These are phyloP conservation scores for Elaeagnus macrophylla DNA, from an alignment of 306 rosid species.

Conservation along the genomic window DNA sequence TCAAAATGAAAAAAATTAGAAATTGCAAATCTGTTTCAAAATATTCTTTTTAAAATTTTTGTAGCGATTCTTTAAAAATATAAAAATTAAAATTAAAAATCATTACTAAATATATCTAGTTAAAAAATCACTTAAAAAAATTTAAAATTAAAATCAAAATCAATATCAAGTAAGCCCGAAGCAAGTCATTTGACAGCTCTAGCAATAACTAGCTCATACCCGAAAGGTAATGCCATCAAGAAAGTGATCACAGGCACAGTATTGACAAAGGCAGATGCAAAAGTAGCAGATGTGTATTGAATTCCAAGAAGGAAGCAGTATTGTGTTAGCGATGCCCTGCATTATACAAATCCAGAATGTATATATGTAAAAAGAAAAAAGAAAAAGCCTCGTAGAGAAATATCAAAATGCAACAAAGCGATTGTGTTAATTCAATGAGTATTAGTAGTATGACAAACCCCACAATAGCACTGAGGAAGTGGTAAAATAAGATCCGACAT, in stretches of 20 bases:
- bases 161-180: too few species aligned
- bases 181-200: too few species aligned
- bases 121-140: too few species aligned
- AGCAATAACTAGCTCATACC: conserved; percentile 29
- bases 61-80: too few species aligned
- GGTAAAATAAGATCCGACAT: conserved; percentile 49
- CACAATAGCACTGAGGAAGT: conserved; percentile 76
- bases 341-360: background rate
- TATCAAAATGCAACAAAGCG: background rate
- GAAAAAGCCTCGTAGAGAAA: too few species aligned
- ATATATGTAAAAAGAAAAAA: too few species aligned
- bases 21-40: too few species aligned
- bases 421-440: background rate
- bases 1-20: too few species aligned
- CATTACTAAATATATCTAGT: too few species aligned
- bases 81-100: too few species aligned
- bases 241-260: conserved; percentile 72
- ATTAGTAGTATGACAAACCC: conserved; percentile 46
- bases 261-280: conserved; percentile 77
- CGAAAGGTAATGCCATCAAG: conserved; percentile 70
- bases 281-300: conserved; percentile 84
- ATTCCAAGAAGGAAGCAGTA: conserved; percentile 80
- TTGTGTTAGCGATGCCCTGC: conserved; percentile 75
- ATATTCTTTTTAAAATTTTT: too few species aligned
- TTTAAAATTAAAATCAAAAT: too few species aligned